Base-by-base conservation (phyloP, 257 asterid genomes). In the Salvia rosmarinus region DNA sequence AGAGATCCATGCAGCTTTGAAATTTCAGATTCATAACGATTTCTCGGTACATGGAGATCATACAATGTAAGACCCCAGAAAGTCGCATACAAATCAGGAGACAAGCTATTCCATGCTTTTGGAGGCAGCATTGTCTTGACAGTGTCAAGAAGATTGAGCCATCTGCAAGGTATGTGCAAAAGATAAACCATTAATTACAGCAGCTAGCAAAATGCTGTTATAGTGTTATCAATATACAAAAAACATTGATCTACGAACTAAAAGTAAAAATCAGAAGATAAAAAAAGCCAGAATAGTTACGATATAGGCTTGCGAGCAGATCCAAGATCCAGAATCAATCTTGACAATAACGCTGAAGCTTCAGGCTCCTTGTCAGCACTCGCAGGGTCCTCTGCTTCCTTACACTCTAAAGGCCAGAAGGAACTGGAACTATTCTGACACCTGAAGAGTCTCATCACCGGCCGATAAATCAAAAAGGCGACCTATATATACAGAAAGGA, bases 51-150 rank as follows among this genome's bases (percentile, higher is more conserved):
- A 77, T 91, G 86, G 75, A 95, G 97, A 87, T 95, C 99, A 77
- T 95, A 95, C 37, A 95, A 83, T 14, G 97, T 87, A 77, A 95
- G 98, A 84, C 99, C 98, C 99, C 99, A 95, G 79, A 95, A 95
- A 75, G 99, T 92, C 28, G 96, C 96, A 80, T 91, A 95, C 46
- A 95, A 84, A 81, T 95, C 99, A 62, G 99, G 90, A 70, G 99
- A 95, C 81, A 95, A 85, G 77, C 99, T 95, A 81, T 95, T 95
- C 99, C 99, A 95, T 61, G 99, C 98, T 80, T 90, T 95, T 43
- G 96, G 71, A 66, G 99, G 99, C 78, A 95, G 81, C 98, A 95
- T 89, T 70, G 94, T 84, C 82, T 79, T 89, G 79, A 95, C 88
- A 25, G 96, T 89, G 65, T 83, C 95, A 55, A 95, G 96, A 80